phyloP scores from a whole-genome alignment of 2,329 filamentous ascomycete genomes.

The Xylaria sp. region DNA sequence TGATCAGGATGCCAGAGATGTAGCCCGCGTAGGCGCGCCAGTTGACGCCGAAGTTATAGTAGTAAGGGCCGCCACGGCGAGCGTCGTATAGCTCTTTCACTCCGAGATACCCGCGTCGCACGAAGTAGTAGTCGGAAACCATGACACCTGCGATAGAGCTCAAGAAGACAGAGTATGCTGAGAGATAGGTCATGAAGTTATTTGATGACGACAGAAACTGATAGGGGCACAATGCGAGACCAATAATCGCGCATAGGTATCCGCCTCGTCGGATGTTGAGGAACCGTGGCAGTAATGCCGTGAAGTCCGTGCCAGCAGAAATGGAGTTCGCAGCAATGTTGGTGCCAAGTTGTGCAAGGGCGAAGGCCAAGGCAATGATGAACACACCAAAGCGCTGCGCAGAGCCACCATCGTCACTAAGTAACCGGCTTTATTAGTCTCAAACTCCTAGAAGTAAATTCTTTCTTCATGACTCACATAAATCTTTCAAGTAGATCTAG shows the following conservation, averaged over 20 bases:
- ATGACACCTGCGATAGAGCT: slow-evolving; percentile 94
- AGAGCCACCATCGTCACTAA: slow-evolving; percentile 68
- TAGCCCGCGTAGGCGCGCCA: slow-evolving; percentile 89
- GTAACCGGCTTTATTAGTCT: slow-evolving; percentile 11
- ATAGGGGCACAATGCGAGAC: slow-evolving; percentile 88
- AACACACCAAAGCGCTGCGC: slow-evolving; percentile 80
- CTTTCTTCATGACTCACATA: slow-evolving; percentile 51
- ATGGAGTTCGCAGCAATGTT: slow-evolving; percentile 90
- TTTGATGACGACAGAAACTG: slow-evolving; percentile 79
- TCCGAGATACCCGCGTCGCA: slow-evolving; percentile 83
- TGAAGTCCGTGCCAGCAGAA: slow-evolving; percentile 84
- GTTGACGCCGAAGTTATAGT: slow-evolving; percentile 76
- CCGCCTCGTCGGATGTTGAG: slow-evolving; percentile 87
- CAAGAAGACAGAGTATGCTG: slow-evolving; percentile 93
- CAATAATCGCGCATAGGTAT: slow-evolving; percentile 83
- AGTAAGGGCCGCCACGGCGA: slow-evolving; percentile 75
- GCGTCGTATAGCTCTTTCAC: slow-evolving; percentile 82
- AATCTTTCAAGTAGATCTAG: slow-evolving; percentile 73
- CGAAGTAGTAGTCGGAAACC: slow-evolving; percentile 85
- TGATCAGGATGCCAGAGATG: slow-evolving; percentile 84
- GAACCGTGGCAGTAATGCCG: slow-evolving; percentile 80
- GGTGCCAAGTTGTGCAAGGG: slow-evolving; percentile 83
- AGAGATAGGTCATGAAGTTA: slow-evolving; percentile 91
- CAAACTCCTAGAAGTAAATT: no score
- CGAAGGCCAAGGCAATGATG: slow-evolving; percentile 74